These are phyloP conservation scores for Trypanosoma lewisi DNA, from an alignment of 208 protist species.

Conservation along the genomic window DNA sequence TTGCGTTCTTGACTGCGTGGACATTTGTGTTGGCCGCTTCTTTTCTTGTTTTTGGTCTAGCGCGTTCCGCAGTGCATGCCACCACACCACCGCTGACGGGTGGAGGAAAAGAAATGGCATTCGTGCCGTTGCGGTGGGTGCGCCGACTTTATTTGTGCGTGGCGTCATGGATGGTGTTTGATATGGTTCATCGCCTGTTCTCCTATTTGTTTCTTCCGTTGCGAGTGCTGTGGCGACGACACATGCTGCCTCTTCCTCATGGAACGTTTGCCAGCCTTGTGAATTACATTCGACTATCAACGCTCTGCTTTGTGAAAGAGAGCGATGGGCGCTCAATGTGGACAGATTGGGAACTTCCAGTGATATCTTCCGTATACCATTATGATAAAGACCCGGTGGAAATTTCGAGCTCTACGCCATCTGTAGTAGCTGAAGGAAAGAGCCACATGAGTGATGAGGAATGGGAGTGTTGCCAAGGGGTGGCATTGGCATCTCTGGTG, in stretches of 20 bases:
- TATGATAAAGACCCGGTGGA: no score
- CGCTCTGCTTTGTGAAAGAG: constrained; percentile 25
- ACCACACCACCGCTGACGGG: background rate
- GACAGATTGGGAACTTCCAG: constrained; percentile 12
- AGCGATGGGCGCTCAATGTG: background rate
- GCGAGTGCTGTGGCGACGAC: constrained; percentile 42
- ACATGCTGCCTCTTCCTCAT: constrained; percentile 43
- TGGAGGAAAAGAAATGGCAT: background rate
- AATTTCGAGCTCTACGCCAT: no score
- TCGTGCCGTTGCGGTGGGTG: constrained; percentile 21
- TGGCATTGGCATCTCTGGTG: constrained; percentile 2
- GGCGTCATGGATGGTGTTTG: constrained; percentile 36
- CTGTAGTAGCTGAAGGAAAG: background rate
- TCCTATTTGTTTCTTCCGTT: constrained; percentile 44
- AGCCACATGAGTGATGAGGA: constrained; percentile 2
- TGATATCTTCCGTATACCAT: background rate
- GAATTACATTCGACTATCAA: constrained; percentile 38
- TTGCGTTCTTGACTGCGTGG: constrained; percentile 26
- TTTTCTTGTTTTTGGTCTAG: constrained; percentile 42
- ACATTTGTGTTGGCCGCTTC: constrained; percentile 29
- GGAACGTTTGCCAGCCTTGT: constrained; percentile 33
- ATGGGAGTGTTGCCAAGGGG: constrained; percentile 3
- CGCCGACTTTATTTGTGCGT: constrained; percentile 31
- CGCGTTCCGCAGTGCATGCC: constrained; percentile 28
- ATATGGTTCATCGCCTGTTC: constrained; percentile 40